phyloP scores from a whole-genome alignment of 805 yeast genomes.

The Ogataea ganodermae region DNA sequence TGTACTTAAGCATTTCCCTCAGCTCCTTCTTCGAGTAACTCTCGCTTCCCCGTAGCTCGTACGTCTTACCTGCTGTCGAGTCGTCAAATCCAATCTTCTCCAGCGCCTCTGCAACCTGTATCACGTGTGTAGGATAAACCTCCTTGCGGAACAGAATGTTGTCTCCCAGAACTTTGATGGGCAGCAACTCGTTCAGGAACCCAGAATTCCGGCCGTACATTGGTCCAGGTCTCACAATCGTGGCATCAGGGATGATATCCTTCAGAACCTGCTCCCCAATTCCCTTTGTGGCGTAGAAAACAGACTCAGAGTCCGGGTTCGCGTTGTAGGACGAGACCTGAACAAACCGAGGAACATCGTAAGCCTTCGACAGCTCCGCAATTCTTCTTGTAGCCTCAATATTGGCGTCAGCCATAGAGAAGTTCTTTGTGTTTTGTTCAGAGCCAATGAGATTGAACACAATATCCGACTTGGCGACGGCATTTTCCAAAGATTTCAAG shows the following conservation, averaged over 20 bases:
- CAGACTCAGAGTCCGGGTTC: constrained; percentile 62
- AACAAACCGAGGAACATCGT: constrained; percentile 69
- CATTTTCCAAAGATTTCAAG: constrained; percentile 69
- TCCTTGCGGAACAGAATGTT: constrained; percentile 67
- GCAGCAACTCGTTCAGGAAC: constrained; percentile 62
- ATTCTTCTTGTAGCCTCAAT: constrained; percentile 78
- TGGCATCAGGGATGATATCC: constrained; percentile 68
- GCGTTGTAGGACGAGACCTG: constrained; percentile 85
- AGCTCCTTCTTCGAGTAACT: constrained; percentile 60
- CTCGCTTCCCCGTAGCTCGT: constrained; percentile 75
- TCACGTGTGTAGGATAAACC: constrained; percentile 71
- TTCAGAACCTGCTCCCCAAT: constrained; percentile 71
- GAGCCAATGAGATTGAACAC: constrained; percentile 81
- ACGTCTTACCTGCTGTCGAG: constrained; percentile 73
- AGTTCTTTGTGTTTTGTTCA: constrained; percentile 75
- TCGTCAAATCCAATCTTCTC: constrained; percentile 82
- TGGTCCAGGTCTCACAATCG: constrained; percentile 84
- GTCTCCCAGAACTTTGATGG: constrained; percentile 57
- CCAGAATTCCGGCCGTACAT: constrained; percentile 75
- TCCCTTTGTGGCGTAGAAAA: constrained; percentile 79
- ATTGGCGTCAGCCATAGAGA: constrained; percentile 79
- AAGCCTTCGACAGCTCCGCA: constrained; percentile 68
- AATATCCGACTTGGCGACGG: constrained; percentile 79
- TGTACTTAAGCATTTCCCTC: constrained; percentile 65
- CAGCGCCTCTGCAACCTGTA: constrained; percentile 76